A percentile compares a stretch with the other conserved stretches of the same genome.
phyloP scores from a whole-genome alignment of 1,284 basidiomycete genomes.

The Trametes polyzona region DNA sequence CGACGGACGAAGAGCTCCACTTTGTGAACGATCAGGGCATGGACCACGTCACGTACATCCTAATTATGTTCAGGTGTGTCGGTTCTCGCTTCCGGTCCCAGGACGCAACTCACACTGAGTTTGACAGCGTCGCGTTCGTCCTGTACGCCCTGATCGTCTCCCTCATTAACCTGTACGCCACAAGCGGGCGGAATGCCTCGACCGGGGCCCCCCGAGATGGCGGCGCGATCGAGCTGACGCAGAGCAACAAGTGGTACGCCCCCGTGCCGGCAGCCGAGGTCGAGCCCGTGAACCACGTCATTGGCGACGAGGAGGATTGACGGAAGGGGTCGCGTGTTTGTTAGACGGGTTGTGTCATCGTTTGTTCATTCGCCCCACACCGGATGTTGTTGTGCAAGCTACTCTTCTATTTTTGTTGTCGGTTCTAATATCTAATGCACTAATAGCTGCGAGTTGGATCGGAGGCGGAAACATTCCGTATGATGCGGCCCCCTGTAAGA shows the following conservation, averaged over 20 bases:
- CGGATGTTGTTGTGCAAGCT: conserved; percentile 3
- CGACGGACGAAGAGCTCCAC: conserved; percentile 86
- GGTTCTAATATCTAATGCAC: neutral
- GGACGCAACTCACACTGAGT: conserved; percentile 48
- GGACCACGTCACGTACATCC: conserved; percentile 88
- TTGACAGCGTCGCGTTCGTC: conserved; percentile 67
- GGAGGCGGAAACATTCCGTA: too few relatives aligned
- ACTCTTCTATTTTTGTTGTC: neutral
- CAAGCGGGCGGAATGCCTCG: conserved; percentile 63
- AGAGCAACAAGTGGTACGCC: conserved; percentile 35
- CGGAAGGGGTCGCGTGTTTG: neutral
- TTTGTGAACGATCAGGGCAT: conserved; percentile 72
- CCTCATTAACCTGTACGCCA: conserved; percentile 61
- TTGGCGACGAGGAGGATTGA: conserved; percentile 37
- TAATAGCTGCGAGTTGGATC: neutral
- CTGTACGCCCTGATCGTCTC: conserved; percentile 73
- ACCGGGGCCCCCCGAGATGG: conserved; percentile 18
- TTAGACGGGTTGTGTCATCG: neutral
- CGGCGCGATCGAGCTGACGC: conserved; percentile 38
- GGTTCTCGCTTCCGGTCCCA: neutral
- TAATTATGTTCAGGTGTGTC: conserved; percentile 79
- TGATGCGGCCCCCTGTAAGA: too few relatives aligned
- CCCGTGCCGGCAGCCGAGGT: conserved; percentile 34
- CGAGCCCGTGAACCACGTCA: conserved; percentile 34
- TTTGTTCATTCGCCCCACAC: neutral